Evolutionary conservation across 805 yeast genomes (phyloP), one percentile per base, ranked within the genome.

Genomic region (Blastobotrys americana): DNA sequence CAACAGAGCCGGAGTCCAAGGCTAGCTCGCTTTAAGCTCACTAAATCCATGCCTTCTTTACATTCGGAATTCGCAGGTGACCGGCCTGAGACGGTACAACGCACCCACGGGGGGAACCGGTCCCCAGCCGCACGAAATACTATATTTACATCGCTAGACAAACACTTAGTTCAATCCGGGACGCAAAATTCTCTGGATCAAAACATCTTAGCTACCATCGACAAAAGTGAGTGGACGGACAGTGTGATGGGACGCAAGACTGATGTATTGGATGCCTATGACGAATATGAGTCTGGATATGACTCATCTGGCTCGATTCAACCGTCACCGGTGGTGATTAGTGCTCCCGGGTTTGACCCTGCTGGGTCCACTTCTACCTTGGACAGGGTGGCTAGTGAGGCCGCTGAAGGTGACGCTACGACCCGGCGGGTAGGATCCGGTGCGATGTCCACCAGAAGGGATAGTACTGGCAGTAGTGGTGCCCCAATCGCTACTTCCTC

Each of bases 271-370:
- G 17, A 23, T 13, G 10, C 21, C 16, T 31, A 37, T 37, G 34
- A 21, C 23, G 20, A 21, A 10, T 16, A 39, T 13, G 33, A 13
- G 28, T 22, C 28, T 22, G 47, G 43, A 39, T 35, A 37, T 18
- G 49, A 46, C 33, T 36, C 39, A n/a, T 25, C 31, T 25, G 48
- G 39, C 22, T 22, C 37, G 18, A 47, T 47, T 31, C 51, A 47
- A 41, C 45, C 51, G 15, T 33, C 41, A 31, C 51, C 51, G 6
- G 46, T 43, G 13, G 16, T 43, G 3, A 27, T 27, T 21, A 34
- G 36, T 17, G 44, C 33, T 10, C 38, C 28, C 2, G 37, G 15
- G 28, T 41, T 34, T 20, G 44, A 28, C 4, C 18, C 27, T 10
- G 19, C 23, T 6, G 36, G 18, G 13, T 28, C 33, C 19, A 15